Percentiles rank a stretch among this genome's conserved stretches.
phyloP scores from a whole-genome alignment of 176 grass and related monocot species.

The Neostapfia colusana region DNA sequence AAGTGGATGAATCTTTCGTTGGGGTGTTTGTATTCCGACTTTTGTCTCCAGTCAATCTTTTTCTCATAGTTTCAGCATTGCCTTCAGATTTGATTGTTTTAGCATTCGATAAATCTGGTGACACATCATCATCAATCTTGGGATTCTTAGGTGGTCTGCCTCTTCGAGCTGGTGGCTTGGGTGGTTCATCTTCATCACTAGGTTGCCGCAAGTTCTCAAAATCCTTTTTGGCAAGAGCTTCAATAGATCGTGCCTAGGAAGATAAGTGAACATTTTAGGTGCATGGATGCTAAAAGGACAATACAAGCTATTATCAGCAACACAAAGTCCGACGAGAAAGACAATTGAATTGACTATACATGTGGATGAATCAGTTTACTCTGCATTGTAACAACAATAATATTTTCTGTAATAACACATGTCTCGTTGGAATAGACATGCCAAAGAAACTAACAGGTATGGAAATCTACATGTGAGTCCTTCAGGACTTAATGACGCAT shows the following conservation, averaged over 20 bases:
- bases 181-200: conserved; percentile 55
- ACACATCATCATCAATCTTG: conserved; percentile 35
- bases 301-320: neutral
- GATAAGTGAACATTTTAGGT: conserved; percentile 22
- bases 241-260: conserved; percentile 66
- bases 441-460: neutral
- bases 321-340: neutral
- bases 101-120: conserved; percentile 53
- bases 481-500: neutral
- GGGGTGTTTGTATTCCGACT: conserved; percentile 37
- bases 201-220: conserved; percentile 83
- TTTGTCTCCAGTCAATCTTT: conserved; percentile 41
- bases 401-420: conserved; percentile 21
- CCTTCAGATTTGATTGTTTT: conserved; percentile 45
- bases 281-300: conserved; percentile 23
- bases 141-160: conserved; percentile 64
- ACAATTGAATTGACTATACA: conserved; percentile 4
- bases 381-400: conserved; percentile 5
- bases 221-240: conserved; percentile 83
- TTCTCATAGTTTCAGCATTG: conserved; percentile 45
- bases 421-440: conserved; percentile 2
- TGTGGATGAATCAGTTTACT: neutral
- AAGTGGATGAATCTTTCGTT: conserved; percentile 35
- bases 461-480: neutral
- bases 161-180: conserved; percentile 61